Evolutionary conservation across 768 basidiomycete species (phyloP), one percentile per base, ranked within the genome.

Genomic region (Polyporus arcularius): DNA sequence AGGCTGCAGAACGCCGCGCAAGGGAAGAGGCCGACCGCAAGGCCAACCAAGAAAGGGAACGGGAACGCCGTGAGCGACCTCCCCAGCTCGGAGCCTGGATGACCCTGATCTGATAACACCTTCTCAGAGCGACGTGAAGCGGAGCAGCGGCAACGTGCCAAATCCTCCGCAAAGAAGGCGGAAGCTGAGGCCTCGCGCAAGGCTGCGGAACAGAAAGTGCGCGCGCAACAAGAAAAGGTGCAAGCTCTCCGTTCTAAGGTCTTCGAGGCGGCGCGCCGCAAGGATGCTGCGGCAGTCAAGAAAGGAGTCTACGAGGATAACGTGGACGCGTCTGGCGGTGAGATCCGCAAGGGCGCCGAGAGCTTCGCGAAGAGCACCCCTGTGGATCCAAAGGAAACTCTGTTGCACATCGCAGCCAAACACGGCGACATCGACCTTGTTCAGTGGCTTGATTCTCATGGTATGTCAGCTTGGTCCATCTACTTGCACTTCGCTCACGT

Each of bases 261-360:
- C 31, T 92, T 93, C 71, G 75, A 80, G 15, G 87, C 88, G 28
- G 88, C 88, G 49, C 83, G 89, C 16, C 70, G 73, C 15, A 81
- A 83, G 11, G 76, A 89, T 39, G 67, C 72, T 16, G 79, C 73
- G 8, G 73, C 72, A 51, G 89, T 90, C 54, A 85, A 83, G 74
- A 81, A 83, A 63, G 85, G 84, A 31, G 73, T 91, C 21, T 89
- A 83, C 82, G 88, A 89, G 74, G 80, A 88, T 47, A 61, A 63
- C 8, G 87, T 92, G 58, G 88, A 90, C 71, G 85, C 88, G 42
- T 78, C 84, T 9, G 90, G 89, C 50, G 86, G 87, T 32, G 89
- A 92, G 75, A 73, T 87, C 55, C 85, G 83, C 67, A 65, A 71
- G 54, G 85, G 84, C 21, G 81, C 82, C 65, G 80, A 82, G 47